Evolutionary conservation across 805 yeast genomes (phyloP).

Genomic region (Allodekkera sacchari): DNA sequence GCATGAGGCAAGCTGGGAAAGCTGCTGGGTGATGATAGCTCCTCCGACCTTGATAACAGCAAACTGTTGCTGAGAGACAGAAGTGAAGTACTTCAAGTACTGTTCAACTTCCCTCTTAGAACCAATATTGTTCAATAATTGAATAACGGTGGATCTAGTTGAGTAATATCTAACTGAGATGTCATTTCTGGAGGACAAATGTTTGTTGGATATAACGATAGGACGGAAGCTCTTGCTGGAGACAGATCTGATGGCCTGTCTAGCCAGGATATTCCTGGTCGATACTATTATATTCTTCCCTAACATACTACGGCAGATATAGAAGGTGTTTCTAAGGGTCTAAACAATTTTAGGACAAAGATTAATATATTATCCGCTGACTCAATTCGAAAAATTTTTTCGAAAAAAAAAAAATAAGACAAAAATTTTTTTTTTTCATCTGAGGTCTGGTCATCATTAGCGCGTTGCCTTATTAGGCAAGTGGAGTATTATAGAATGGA

Average conservation of each 20-base stretch:
- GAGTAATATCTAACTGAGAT: constrained; percentile 31
- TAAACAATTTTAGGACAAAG: no score
- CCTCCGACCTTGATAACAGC: constrained; percentile 99
- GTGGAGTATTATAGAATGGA: no score
- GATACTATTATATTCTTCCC: constrained; percentile 7
- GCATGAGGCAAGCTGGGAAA: constrained; percentile 90
- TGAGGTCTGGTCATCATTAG: no score
- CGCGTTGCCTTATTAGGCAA: no score
- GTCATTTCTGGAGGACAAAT: constrained; percentile 6
- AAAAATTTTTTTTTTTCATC: no score
- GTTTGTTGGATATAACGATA: constrained; percentile 8
- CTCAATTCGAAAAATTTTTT: no score
- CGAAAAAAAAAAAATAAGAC: no score
- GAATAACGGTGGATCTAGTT: constrained; percentile 93
- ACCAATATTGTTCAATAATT: constrained; percentile 89
- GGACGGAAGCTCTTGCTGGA: constrained; percentile 11
- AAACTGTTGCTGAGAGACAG: constrained; percentile 92
- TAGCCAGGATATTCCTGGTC: constrained; percentile 17
- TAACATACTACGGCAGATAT: constrained; percentile 3
- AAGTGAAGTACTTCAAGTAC: constrained; percentile 90
- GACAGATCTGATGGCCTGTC: constrained; percentile 14
- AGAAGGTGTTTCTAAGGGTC: no score
- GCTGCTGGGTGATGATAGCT: constrained; percentile 92
- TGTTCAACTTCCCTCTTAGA: constrained; percentile 98
- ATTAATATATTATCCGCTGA: no score